These are phyloP conservation scores for Comarum palustre DNA, from an alignment of 306 rosid species.

Conservation along the genomic window DNA sequence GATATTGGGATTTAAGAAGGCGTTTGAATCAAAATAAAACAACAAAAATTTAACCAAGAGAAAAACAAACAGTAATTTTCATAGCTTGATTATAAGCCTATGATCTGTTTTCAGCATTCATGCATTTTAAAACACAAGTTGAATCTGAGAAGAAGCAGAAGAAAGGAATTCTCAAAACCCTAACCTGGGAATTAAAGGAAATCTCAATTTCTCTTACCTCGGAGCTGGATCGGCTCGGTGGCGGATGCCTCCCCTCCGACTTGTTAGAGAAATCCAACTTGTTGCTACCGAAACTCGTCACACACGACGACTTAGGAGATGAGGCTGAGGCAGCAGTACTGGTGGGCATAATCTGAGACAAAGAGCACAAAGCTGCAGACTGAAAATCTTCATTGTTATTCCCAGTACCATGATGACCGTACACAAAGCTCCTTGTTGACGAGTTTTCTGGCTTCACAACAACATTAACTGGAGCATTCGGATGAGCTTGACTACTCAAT, in stretches of 20 bases:
- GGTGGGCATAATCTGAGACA: constrained; percentile 37
- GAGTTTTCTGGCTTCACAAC: constrained; percentile 66
- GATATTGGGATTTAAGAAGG: not conserved
- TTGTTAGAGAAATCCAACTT: constrained; percentile 81
- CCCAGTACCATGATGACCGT: constrained; percentile 37
- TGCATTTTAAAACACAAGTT: not conserved
- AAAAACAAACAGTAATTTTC: not conserved
- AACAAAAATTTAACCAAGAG: not conserved
- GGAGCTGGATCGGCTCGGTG: constrained; percentile 60
- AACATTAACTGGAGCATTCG: constrained; percentile 35
- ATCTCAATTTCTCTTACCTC: constrained; percentile 47
- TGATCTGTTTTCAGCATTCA: not conserved
- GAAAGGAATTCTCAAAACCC: not conserved
- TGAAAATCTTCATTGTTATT: constrained; percentile 36
- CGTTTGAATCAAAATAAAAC: not conserved
- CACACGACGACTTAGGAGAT: constrained; percentile 73
- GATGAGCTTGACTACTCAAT: constrained; percentile 26
- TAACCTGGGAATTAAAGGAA: constrained; percentile 4
- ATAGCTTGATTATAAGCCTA: not conserved
- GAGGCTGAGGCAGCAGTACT: constrained; percentile 14
- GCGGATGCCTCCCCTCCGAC: constrained; percentile 42
- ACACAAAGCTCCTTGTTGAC: constrained; percentile 39
- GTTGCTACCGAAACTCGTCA: constrained; percentile 72
- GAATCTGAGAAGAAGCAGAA: not conserved
- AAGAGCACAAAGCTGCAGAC: constrained; percentile 37